Evolutionary conservation across 176 grass and related monocot species (phyloP).

Genomic region (Tillandsia leiboldiana): DNA sequence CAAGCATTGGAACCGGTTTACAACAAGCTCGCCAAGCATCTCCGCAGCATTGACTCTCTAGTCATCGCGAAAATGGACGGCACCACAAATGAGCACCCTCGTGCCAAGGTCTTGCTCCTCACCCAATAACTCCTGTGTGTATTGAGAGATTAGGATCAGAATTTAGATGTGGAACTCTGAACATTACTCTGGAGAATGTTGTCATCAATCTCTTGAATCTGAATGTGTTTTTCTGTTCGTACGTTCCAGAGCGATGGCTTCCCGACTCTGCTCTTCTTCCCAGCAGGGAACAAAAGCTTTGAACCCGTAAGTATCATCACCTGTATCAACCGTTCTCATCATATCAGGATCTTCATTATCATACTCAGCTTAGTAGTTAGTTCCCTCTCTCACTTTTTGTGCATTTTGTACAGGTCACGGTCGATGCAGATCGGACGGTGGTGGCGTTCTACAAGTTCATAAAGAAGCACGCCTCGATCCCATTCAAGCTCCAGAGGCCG

Average conservation of each 20-base stretch:
- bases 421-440: slow-evolving; percentile 64
- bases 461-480: slow-evolving; percentile 81
- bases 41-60: slow-evolving; percentile 63
- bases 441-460: slow-evolving; percentile 89
- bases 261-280: slow-evolving; percentile 90
- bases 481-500: slow-evolving; percentile 69
- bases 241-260: slow-evolving; percentile 73
- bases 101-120: slow-evolving; percentile 49
- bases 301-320: slow-evolving; percentile 63
- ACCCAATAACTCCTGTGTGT: not conserved
- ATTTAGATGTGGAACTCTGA: not conserved
- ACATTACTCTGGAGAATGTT: not conserved
- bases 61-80: slow-evolving; percentile 98
- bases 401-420: slow-evolving; percentile 40
- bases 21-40: slow-evolving; percentile 71
- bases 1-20: slow-evolving; percentile 79
- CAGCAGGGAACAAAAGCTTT: slow-evolving; percentile 89
- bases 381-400: not conserved
- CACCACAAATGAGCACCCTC: slow-evolving; percentile 76
- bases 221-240: slow-evolving; percentile 10
- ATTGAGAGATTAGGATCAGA: not conserved
- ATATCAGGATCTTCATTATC: not conserved
- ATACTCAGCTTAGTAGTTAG: not conserved
- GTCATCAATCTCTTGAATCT: slow-evolving; percentile 2
- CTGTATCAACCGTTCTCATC: not conserved